Evolutionary conservation across 192 early-diverging fungal species (phyloP).

Genomic region (Radiomyces spectabilis): DNA sequence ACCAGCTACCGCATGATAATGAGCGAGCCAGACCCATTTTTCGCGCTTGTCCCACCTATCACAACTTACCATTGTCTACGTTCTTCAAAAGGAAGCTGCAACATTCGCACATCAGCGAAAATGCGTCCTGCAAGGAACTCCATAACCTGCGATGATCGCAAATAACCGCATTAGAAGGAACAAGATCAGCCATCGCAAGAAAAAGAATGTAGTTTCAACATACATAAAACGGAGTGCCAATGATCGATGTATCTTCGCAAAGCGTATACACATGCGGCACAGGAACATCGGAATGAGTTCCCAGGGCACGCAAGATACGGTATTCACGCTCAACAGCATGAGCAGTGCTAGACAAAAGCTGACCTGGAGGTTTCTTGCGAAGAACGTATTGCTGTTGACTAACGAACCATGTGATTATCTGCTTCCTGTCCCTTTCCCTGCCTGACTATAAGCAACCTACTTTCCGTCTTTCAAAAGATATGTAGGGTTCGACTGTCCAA

Average conservation of each 20-base stretch:
- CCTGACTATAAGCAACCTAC: too few relatives aligned
- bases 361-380: slow-evolving; percentile 88
- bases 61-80: slow-evolving; percentile 42
- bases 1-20: slow-evolving; percentile 39
- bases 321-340: slow-evolving; percentile 93
- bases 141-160: slow-evolving; percentile 56
- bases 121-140: slow-evolving; percentile 90
- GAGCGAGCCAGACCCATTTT: too few relatives aligned
- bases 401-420: not conserved
- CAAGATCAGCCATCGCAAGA: not conserved
- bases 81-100: slow-evolving; percentile 42
- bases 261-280: slow-evolving; percentile 84
- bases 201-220: too few relatives aligned
- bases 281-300: slow-evolving; percentile 66
- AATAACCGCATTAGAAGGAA: not conserved
- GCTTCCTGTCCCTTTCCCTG: too few relatives aligned
- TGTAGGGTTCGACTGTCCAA: slow-evolving; percentile 94
- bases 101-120: slow-evolving; percentile 59
- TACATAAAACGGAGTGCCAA: slow-evolving; percentile 93
- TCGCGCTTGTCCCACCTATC: too few relatives aligned
- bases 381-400: slow-evolving; percentile 68
- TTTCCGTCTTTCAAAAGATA: slow-evolving; percentile 73
- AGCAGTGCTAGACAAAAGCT: slow-evolving; percentile 75
- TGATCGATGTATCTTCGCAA: slow-evolving; percentile 76
- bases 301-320: slow-evolving; percentile 71